These are phyloP conservation scores for Brasenia schreberi DNA, from an alignment of 164 flowering plant species.

Conservation along the genomic window DNA sequence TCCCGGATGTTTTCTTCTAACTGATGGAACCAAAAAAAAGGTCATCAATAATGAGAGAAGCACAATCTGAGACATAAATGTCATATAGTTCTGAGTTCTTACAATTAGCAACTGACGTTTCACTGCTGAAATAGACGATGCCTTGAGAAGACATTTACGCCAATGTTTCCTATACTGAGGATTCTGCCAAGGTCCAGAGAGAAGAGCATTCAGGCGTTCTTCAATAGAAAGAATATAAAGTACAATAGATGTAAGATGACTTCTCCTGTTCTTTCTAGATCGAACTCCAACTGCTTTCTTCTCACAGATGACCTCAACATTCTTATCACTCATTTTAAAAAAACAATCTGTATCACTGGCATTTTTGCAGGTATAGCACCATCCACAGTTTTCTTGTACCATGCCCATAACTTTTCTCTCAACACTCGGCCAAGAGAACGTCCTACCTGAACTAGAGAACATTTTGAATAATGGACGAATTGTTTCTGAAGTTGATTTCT, in stretches of 20 bases:
- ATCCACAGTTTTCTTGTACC: slow-evolving; percentile 76
- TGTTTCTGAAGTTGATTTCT: slow-evolving; percentile 43
- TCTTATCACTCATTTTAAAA: slow-evolving; percentile 20
- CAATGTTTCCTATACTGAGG: slow-evolving; percentile 46
- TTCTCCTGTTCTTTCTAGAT: slow-evolving; percentile 22
- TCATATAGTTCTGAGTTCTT: slow-evolving; percentile 9
- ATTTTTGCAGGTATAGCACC: slow-evolving; percentile 81
- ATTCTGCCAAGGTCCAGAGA: slow-evolving; percentile 84
- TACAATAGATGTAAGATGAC: slow-evolving; percentile 49
- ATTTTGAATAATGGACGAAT: slow-evolving; percentile 29
- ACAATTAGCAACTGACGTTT: slow-evolving; percentile 56
- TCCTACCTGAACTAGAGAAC: slow-evolving; percentile 30
- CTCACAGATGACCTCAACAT: slow-evolving; percentile 13
- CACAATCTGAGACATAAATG: too few relatives aligned
- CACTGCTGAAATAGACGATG: slow-evolving; percentile 34
- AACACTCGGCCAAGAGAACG: slow-evolving; percentile 48
- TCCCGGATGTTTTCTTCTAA: slow-evolving; percentile 67
- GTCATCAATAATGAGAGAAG: not conserved
- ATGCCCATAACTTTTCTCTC: slow-evolving; percentile 16
- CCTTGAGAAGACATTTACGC: slow-evolving; percentile 40
- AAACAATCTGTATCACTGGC: slow-evolving; percentile 52
- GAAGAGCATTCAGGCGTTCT: slow-evolving; percentile 69
- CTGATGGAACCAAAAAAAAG: slow-evolving; percentile 24
- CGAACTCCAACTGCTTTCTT: slow-evolving; percentile 17
- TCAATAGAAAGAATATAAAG: slow-evolving; percentile 49